These are phyloP conservation scores for Misopates orontium DNA, from an alignment of 257 asterid genomes.

Conservation along the genomic window DNA sequence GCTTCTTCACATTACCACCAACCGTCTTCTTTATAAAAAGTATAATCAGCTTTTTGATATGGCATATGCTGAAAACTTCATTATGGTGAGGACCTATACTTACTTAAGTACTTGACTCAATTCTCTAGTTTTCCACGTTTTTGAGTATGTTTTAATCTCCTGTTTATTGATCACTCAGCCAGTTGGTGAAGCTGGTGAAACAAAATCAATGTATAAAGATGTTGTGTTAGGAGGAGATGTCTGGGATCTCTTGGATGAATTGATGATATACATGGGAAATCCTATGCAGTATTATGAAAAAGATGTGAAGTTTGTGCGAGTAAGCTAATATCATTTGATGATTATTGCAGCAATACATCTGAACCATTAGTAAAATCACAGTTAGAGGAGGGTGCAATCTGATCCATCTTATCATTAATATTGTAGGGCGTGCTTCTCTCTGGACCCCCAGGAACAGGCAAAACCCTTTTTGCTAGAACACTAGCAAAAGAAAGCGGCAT, in stretches of 20 bases:
- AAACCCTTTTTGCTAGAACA: slow-evolving; percentile 95
- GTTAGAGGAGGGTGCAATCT: slow-evolving; percentile 9
- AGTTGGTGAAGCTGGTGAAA: slow-evolving; percentile 81
- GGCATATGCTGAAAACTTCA: slow-evolving; percentile 92
- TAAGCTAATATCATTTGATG: slow-evolving; percentile 38
- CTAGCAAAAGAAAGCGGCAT: slow-evolving; percentile 90
- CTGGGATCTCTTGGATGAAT: slow-evolving; percentile 96
- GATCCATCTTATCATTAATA: slow-evolving; percentile 21
- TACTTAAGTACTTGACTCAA: slow-evolving; percentile 2
- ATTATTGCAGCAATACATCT: slow-evolving; percentile 20
- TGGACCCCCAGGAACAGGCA: slow-evolving; percentile 99
- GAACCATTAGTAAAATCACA: slow-evolving; percentile 23
- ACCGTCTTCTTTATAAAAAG: slow-evolving; percentile 75
- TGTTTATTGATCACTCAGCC: slow-evolving; percentile 65
- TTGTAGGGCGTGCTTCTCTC: slow-evolving; percentile 94
- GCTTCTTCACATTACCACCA: slow-evolving; percentile 79
- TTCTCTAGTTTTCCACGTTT: slow-evolving; percentile 18
- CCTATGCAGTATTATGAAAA: slow-evolving; percentile 96
- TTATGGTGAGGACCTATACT: slow-evolving; percentile 57
- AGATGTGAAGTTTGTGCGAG: slow-evolving; percentile 94
- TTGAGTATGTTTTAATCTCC: slow-evolving; percentile 20
- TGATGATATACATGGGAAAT: slow-evolving; percentile 92
- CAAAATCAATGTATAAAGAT: slow-evolving; percentile 87
- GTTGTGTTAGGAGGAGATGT: slow-evolving; percentile 98
- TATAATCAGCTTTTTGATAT: slow-evolving; percentile 83